These are phyloP conservation scores for Parachlorella kessleri DNA, from an alignment of 139 green algal genomes.

Conservation along the genomic window DNA sequence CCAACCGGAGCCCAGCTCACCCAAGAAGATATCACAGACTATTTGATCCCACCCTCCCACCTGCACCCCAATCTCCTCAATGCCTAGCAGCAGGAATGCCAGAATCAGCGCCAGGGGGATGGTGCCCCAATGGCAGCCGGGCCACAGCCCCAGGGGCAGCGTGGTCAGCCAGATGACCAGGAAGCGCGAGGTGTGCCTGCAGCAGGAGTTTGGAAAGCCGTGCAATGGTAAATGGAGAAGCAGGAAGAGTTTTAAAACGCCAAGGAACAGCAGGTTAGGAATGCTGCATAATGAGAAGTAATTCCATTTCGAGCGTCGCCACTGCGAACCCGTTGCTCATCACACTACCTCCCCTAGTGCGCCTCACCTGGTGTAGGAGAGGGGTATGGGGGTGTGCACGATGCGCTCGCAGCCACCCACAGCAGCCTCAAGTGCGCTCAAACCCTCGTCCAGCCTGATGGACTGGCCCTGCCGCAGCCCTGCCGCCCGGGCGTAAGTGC, in stretches of 20 bases:
- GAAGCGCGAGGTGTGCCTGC: constrained; percentile 71
- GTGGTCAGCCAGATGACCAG: constrained; percentile 41
- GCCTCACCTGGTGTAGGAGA: constrained; percentile 59
- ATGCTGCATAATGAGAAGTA: neutral
- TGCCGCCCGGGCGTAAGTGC: neutral
- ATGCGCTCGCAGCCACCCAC: constrained; percentile 54
- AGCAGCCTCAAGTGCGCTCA: constrained; percentile 18
- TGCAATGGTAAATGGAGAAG: neutral
- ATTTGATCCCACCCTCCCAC: constrained; percentile 68
- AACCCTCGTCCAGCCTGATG: constrained; percentile 10
- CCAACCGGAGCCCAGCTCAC: too few species aligned
- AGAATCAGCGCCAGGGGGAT: constrained; percentile 48
- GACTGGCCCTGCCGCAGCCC: constrained; percentile 1
- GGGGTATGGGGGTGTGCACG: constrained; percentile 67
- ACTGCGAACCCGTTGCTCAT: too few species aligned
- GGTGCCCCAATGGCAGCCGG: constrained; percentile 39
- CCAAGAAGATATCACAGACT: too few species aligned
- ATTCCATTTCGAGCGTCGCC: neutral
- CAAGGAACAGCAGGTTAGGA: neutral
- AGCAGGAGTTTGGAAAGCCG: too few species aligned
- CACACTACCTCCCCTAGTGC: too few species aligned
- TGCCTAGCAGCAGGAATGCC: constrained; percentile 65
- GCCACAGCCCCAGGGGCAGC: constrained; percentile 62
- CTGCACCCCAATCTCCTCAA: constrained; percentile 25
- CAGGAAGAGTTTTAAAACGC: neutral